A percentile compares a stretch with the other conserved stretches of the same genome.
Evolutionary conservation across 768 basidiomycete species (phyloP).

Genomic region (Gymnopilus dilepis): DNA sequence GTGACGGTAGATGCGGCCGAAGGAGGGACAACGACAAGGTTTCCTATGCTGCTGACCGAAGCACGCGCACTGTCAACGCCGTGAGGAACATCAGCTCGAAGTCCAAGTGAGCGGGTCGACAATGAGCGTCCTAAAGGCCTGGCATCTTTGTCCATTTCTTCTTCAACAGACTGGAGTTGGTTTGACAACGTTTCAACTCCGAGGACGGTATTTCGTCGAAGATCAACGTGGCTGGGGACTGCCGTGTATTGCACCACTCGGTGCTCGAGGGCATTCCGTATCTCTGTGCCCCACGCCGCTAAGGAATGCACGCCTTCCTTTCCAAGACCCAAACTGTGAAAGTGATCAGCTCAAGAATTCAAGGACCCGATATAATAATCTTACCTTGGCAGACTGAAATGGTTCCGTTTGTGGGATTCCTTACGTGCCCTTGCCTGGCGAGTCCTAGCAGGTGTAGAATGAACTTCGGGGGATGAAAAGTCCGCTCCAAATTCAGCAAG

Average conservation of each 20-base stretch:
- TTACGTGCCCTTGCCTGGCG: slow-evolving; percentile 44
- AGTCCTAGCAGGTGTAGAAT: slow-evolving; percentile 63
- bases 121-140: slow-evolving; percentile 37
- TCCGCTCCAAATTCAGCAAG: slow-evolving; percentile 52
- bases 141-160: slow-evolving; percentile 36
- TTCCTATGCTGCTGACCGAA: slow-evolving; percentile 48
- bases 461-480: slow-evolving; percentile 60
- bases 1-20: slow-evolving; percentile 69
- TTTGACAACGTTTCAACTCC: slow-evolving; percentile 42
- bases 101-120: slow-evolving; percentile 51
- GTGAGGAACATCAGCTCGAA: slow-evolving; percentile 56
- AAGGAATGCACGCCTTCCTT: slow-evolving; percentile 61
- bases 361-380: slow-evolving; percentile 19
- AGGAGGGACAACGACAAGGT: slow-evolving; percentile 42
- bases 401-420: slow-evolving; percentile 63
- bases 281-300: slow-evolving; percentile 57
- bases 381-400: slow-evolving; percentile 73
- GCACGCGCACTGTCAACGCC: slow-evolving; percentile 55
- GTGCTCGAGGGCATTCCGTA: slow-evolving; percentile 53
- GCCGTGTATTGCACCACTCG: slow-evolving; percentile 45
- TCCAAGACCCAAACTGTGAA: slow-evolving; percentile 62
- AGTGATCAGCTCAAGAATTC: slow-evolving; percentile 13
- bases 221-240: slow-evolving; percentile 46
- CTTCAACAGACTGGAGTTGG: slow-evolving; percentile 47
- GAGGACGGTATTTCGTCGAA: slow-evolving; percentile 53